Conservation (phyloP, 257 asterid species). For the Perilla frutescens region DNA sequence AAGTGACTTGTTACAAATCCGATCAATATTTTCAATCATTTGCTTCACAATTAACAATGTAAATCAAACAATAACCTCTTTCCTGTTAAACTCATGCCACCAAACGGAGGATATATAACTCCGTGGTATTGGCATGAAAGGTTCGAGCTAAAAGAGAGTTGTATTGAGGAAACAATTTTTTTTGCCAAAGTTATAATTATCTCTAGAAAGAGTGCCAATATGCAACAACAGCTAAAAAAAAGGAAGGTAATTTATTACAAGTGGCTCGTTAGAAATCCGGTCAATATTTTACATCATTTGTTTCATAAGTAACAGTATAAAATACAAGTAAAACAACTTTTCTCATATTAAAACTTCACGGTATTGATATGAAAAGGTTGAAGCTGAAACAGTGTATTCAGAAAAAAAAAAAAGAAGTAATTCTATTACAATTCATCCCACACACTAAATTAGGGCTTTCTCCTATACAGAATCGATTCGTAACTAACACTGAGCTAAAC, state of each 20-base stretch:
- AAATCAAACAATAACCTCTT: background rate
- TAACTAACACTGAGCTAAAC: slow-evolving; percentile 7
- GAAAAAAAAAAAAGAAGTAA: background rate
- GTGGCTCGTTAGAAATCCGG: background rate
- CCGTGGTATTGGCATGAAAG: background rate
- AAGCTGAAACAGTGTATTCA: slow-evolving; percentile 15
- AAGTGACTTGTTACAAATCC: background rate
- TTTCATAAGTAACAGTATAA: too few relatives aligned
- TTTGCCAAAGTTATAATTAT: background rate
- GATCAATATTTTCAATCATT: background rate
- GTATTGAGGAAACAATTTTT: background rate
- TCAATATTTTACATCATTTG: background rate
- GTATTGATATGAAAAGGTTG: background rate
- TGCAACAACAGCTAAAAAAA: too few relatives aligned
- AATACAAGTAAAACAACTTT: too few relatives aligned
- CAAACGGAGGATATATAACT: background rate
- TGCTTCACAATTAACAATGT: background rate
- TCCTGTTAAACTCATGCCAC: slow-evolving; percentile 3
- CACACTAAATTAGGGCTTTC: background rate
- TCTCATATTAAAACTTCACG: too few relatives aligned
- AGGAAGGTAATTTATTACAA: background rate
- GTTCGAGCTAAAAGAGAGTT: background rate
- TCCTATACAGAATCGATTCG: background rate
- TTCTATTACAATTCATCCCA: background rate
- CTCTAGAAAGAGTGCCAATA: too few relatives aligned